These are phyloP conservation scores for Inonotus obliquus DNA, from an alignment of 1,284 basidiomycete genomes.

Conservation along the genomic window DNA sequence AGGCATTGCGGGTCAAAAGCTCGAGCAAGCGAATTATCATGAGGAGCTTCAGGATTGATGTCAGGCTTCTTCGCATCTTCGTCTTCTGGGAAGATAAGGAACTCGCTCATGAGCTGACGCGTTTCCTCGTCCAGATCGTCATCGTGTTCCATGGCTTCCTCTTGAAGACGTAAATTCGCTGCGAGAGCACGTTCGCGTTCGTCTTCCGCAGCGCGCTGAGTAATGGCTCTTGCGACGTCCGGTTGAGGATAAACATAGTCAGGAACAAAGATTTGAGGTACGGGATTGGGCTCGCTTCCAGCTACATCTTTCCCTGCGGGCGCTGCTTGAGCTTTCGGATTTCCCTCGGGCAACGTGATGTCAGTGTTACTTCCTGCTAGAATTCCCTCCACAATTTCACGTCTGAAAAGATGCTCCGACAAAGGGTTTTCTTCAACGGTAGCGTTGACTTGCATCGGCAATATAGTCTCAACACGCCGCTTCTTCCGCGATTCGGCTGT, in stretches of 20 bases:
- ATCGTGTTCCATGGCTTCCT: not conserved
- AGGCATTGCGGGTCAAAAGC: not conserved
- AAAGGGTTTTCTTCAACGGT: not conserved
- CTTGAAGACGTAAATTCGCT: not conserved
- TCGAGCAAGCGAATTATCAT: not conserved
- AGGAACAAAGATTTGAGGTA: not conserved
- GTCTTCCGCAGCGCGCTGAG: slow-evolving; percentile 1
- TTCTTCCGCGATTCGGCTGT: not conserved
- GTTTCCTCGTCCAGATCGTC: not conserved
- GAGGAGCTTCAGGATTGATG: not conserved
- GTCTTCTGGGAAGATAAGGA: not conserved
- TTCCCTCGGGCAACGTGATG: not conserved
- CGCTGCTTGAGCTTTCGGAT: too few relatives aligned
- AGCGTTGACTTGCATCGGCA: not conserved
- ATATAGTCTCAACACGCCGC: not conserved
- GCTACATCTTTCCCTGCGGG: not conserved
- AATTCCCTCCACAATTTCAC: not conserved
- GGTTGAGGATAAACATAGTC: not conserved
- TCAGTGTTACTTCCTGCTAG: not conserved
- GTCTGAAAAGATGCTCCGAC: not conserved
- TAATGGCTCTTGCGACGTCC: slow-evolving; percentile 3
- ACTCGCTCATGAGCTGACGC: not conserved
- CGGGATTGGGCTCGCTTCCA: not conserved
- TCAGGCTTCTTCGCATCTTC: not conserved
- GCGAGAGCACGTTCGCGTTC: not conserved